Evolutionary conservation across 1,139 yeast genomes (phyloP).

Genomic region (Blastobotrys malaysiensis): DNA sequence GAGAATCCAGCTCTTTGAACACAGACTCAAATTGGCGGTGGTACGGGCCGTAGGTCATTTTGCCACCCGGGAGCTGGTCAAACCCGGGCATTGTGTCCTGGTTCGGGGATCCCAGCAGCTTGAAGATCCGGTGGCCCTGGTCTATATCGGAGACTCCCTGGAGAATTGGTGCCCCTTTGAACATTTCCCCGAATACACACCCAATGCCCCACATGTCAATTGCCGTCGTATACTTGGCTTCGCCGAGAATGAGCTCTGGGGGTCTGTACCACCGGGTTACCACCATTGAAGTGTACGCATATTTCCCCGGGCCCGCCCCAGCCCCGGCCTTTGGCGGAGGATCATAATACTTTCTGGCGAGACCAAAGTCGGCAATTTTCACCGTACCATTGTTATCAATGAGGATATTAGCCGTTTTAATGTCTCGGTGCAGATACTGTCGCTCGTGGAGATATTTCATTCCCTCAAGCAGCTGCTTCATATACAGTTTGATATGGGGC

Average conservation of each 20-base stretch:
- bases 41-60: conserved; percentile 37
- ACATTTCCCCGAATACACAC: conserved; percentile 93
- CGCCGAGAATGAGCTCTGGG: conserved; percentile 79
- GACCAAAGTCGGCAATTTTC: conserved; percentile 90
- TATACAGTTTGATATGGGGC: conserved; percentile 75
- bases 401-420: conserved; percentile 88
- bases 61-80: conserved; percentile 51
- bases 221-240: conserved; percentile 77
- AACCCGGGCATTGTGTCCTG: conserved; percentile 62
- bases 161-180: conserved; percentile 72
- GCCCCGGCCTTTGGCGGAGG: conserved; percentile 49
- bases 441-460: conserved; percentile 71
- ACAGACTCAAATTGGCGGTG: conserved; percentile 50
- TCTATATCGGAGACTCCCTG: conserved; percentile 87
- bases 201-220: conserved; percentile 96
- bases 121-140: conserved; percentile 79
- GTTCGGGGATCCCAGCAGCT: conserved; percentile 76
- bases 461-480: conserved; percentile 74
- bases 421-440: conserved; percentile 76
- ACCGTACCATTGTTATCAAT: conserved; percentile 71
- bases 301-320: conserved; percentile 55
- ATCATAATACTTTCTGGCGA: conserved; percentile 79
- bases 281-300: conserved; percentile 80
- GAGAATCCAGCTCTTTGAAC: conserved; percentile 37
- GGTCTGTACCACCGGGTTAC: conserved; percentile 98